A percentile compares a stretch with the other conserved stretches of the same genome.
phyloP scores from a whole-genome alignment of 2,329 filamentous ascomycete genomes.

The Trichoderma gracile region DNA sequence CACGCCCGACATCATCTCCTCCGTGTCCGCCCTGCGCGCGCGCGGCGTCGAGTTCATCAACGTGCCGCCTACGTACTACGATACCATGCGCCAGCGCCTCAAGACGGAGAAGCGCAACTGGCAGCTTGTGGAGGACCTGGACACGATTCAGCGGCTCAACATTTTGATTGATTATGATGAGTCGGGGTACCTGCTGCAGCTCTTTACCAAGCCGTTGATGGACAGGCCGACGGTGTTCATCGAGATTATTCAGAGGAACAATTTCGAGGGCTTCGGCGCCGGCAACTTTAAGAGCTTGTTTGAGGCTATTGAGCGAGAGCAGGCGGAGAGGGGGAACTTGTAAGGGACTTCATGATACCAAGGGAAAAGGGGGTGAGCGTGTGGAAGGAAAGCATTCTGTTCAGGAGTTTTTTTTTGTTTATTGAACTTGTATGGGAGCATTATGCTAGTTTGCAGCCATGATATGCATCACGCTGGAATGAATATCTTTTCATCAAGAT shows the following conservation, averaged over 20 bases:
- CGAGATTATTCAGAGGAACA: conserved; percentile 91
- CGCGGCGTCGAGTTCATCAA: conserved; percentile 90
- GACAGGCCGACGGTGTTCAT: conserved; percentile 94
- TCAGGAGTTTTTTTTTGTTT: neutral
- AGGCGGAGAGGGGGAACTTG: conserved; percentile 81
- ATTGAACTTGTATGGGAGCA: neutral
- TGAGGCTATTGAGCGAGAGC: conserved; percentile 92
- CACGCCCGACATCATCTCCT: conserved; percentile 74
- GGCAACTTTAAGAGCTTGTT: conserved; percentile 96
- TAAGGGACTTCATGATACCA: conserved; percentile 39
- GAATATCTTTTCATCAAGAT: neutral
- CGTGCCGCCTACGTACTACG: conserved; percentile 86
- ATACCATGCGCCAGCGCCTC: conserved; percentile 70
- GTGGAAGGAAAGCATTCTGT: neutral
- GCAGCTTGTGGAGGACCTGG: conserved; percentile 77
- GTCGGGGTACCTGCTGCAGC: conserved; percentile 75
- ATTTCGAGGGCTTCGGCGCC: conserved; percentile 89
- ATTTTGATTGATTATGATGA: conserved; percentile 97
- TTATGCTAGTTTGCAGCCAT: conserved; percentile 6
- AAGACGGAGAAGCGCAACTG: conserved; percentile 61
- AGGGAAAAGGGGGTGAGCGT: neutral
- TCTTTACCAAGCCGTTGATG: conserved; percentile 86
- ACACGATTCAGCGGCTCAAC: conserved; percentile 72
- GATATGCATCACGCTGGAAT: conserved; percentile 21
- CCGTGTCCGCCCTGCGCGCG: conserved; percentile 77